Evolutionary conservation across 331 rosid genomes (phyloP).

Genomic region (Pyracantha coccinea): DNA sequence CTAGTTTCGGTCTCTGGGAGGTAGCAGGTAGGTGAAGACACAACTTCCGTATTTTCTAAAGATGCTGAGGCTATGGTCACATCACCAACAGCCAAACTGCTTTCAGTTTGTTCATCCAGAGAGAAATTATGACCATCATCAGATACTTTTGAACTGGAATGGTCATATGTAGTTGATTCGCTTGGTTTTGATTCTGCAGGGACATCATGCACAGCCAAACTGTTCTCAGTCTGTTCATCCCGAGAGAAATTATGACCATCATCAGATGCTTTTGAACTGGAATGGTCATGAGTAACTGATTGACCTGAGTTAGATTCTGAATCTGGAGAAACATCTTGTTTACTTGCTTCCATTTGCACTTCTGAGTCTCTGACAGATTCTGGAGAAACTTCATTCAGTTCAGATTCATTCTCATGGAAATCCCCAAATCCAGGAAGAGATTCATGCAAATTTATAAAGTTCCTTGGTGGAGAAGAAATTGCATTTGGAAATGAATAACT

Average conservation of each 20-base stretch:
- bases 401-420: conserved; percentile 22
- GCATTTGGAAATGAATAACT: conserved; percentile 17
- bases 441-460: conserved; percentile 23
- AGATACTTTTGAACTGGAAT: conserved; percentile 19
- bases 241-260: conserved; percentile 13
- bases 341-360: conserved; percentile 18
- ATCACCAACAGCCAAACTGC: conserved; percentile 24
- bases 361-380: conserved; percentile 24
- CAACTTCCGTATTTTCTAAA: conserved; percentile 20
- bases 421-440: conserved; percentile 20
- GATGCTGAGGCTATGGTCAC: conserved; percentile 17
- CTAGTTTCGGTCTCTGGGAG: conserved; percentile 27
- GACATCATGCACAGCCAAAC: conserved; percentile 25
- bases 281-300: conserved; percentile 17
- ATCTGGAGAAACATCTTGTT: conserved; percentile 26
- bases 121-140: conserved; percentile 18
- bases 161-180: conserved; percentile 16
- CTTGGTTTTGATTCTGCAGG: conserved; percentile 20
- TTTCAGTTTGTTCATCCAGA: conserved; percentile 21
- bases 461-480: conserved; percentile 23
- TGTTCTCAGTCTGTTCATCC: conserved; percentile 21
- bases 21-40: conserved; percentile 22
- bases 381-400: conserved; percentile 31
- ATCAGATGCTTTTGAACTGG: conserved; percentile 20
- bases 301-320: conserved; percentile 16